Conservation (phyloP, 2,329 filamentous ascomycete species). For the Sporothrix euskadiensis region DNA sequence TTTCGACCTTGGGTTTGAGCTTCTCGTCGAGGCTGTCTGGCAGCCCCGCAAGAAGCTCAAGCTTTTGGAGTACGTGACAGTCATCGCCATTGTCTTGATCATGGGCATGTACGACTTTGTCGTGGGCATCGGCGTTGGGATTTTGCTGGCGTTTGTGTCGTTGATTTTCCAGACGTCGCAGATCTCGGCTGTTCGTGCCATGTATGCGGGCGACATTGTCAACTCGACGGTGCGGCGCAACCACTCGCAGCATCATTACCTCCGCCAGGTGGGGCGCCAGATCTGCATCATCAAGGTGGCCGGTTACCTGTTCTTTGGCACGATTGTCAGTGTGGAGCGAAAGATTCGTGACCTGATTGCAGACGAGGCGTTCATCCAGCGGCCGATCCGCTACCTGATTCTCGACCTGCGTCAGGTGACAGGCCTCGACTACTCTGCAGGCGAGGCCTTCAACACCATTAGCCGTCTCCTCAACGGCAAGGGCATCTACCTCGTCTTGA, state of each 20-base stretch:
- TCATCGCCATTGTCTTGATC: constrained; percentile 83
- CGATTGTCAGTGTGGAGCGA: constrained; percentile 91
- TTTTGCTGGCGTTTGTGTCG: constrained; percentile 85
- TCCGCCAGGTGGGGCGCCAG: constrained; percentile 81
- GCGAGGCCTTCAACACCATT: constrained; percentile 91
- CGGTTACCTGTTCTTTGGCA: constrained; percentile 97
- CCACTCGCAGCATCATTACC: constrained; percentile 81
- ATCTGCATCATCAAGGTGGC: constrained; percentile 89
- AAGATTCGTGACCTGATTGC: constrained; percentile 80
- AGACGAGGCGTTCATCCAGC: constrained; percentile 73
- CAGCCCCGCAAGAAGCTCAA: constrained; percentile 87
- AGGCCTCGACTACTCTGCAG: constrained; percentile 92
- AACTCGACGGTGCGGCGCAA: constrained; percentile 91
- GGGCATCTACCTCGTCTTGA: constrained; percentile 77
- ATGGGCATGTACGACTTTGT: constrained; percentile 99
- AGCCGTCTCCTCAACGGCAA: constrained; percentile 78
- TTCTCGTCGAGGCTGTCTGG: constrained; percentile 85
- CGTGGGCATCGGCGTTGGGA: constrained; percentile 86
- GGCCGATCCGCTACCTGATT: constrained; percentile 85
- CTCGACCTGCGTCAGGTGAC: constrained; percentile 87
- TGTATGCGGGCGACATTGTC: constrained; percentile 86
- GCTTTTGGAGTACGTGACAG: constrained; percentile 82
- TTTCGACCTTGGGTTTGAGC: constrained; percentile 89
- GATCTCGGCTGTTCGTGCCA: constrained; percentile 83
- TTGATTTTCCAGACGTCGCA: constrained; percentile 89